Evolutionary conservation across 768 basidiomycete genomes (phyloP).

Genomic region (Tylopilus felleus): DNA sequence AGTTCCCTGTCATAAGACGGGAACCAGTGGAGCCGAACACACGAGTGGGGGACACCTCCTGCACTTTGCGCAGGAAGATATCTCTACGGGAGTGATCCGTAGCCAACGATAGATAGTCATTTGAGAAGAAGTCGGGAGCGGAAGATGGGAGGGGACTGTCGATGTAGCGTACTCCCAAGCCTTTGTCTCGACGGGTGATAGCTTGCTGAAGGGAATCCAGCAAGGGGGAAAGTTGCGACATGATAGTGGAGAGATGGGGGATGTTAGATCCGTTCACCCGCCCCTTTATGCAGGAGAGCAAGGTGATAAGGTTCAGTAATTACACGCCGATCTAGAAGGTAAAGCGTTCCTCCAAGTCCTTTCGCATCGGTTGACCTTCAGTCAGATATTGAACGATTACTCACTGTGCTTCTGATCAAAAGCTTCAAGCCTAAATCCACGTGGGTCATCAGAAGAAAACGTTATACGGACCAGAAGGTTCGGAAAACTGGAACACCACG

Average conservation of each 20-base stretch:
- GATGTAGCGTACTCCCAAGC: slow-evolving; percentile 8
- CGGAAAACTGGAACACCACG: neutral
- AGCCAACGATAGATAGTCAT: slow-evolving; percentile 51
- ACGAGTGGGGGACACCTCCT: slow-evolving; percentile 12
- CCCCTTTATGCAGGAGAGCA: slow-evolving; percentile 5
- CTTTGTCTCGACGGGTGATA: slow-evolving; percentile 3
- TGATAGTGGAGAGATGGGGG: neutral
- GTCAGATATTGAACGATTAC: neutral
- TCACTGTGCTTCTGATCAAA: neutral
- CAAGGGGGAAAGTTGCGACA: slow-evolving; percentile 10
- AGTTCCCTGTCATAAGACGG: slow-evolving; percentile 43
- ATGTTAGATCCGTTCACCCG: neutral
- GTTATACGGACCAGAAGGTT: neutral
- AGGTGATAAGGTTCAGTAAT: neutral
- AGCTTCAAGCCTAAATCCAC: slow-evolving; percentile 1
- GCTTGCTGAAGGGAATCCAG: slow-evolving; percentile 15
- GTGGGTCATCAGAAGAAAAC: neutral
- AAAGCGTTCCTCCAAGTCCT: neutral
- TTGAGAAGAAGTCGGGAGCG: slow-evolving; percentile 42
- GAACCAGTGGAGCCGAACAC: slow-evolving; percentile 51
- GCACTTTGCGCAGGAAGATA: slow-evolving; percentile 30
- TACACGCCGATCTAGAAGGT: neutral
- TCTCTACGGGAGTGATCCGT: slow-evolving; percentile 31
- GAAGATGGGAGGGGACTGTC: slow-evolving; percentile 18
- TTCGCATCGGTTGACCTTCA: neutral